Evolutionary conservation across 805 yeast genomes (phyloP), one percentile per base, ranked within the genome.

Genomic region (Starmerella floris): DNA sequence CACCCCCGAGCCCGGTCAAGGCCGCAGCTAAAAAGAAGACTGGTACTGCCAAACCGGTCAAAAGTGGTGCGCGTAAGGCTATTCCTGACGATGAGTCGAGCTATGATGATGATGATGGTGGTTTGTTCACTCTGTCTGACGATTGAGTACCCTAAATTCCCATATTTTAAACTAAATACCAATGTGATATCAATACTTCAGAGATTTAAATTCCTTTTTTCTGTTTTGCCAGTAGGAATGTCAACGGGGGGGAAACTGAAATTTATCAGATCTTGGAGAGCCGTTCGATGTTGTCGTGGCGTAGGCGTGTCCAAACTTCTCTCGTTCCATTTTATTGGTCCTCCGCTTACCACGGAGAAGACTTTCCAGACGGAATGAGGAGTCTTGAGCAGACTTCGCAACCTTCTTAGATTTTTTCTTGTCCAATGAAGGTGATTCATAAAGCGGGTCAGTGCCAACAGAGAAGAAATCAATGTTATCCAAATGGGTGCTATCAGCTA

Each of bases 361-460:
- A 30, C 57, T 51, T 34, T 62, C 65, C 1, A 62, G 51, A 10
- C 65, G 42, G 56, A 62, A 62, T 1, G 63, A 54, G 6, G 59
- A 47, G 31, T 61, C 65, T 3, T 49, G 45, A 22, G 31, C 28
- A 17, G 30, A 17, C 22, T 34, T 46, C 15, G 25, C 11, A 5
- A 28, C 22, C 26, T 31, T 38, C 23, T 22, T 33, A 15, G 26
- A 17, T 15, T 38, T 41, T 20, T 36, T 35, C 31, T 32, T 21
- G 1, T 11, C 35, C 15, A 42, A 30, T 5, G 42, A 15, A 17
- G 31, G n/a, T 13, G 31, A 25, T 25, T 25, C 27, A 25, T 9
- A 8, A 25, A 11, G 27, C 11, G 27, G 11, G 27, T 9, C 27
- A 25, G 27, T 27, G 5, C 37, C 39, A 20, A 27, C 26, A 28